Evolutionary conservation across 257 asterid species (phyloP).

Genomic region (Capsicum rhomboideum): DNA sequence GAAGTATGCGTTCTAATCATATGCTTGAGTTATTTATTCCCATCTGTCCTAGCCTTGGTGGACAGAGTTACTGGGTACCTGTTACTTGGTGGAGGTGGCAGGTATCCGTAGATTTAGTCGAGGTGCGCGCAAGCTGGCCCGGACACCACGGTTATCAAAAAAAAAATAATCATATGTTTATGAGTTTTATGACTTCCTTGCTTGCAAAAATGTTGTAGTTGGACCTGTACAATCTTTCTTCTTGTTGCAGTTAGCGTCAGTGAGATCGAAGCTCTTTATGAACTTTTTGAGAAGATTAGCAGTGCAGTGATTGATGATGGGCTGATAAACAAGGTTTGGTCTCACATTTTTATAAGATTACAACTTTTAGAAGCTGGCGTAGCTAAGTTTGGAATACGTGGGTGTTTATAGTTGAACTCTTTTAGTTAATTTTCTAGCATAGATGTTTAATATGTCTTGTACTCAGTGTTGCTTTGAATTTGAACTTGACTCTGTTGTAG

Average conservation of each 20-base stretch:
- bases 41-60: too few species aligned
- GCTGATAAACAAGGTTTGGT: conserved; percentile 65
- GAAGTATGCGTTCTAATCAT: too few species aligned
- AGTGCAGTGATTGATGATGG: conserved; percentile 85
- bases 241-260: conserved; percentile 66
- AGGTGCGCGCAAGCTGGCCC: too few species aligned
- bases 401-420: neutral
- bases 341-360: too few species aligned
- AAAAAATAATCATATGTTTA: too few species aligned
- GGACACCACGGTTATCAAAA: too few species aligned
- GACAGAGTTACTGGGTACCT: too few species aligned
- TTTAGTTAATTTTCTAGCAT: neutral
- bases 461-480: neutral
- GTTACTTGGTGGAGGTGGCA: too few species aligned
- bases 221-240: neutral
- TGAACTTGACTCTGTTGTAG: conserved; percentile 25
- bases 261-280: conserved; percentile 81
- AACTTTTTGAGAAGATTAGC: conserved; percentile 74
- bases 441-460: neutral
- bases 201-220: neutral
- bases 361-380: neutral
- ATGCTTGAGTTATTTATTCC: too few species aligned
- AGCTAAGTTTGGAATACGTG: neutral
- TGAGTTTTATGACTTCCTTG: neutral
- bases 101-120: too few species aligned